phyloP scores from a whole-genome alignment of 169 alveolate species.

The Eimeria sp. region DNA sequence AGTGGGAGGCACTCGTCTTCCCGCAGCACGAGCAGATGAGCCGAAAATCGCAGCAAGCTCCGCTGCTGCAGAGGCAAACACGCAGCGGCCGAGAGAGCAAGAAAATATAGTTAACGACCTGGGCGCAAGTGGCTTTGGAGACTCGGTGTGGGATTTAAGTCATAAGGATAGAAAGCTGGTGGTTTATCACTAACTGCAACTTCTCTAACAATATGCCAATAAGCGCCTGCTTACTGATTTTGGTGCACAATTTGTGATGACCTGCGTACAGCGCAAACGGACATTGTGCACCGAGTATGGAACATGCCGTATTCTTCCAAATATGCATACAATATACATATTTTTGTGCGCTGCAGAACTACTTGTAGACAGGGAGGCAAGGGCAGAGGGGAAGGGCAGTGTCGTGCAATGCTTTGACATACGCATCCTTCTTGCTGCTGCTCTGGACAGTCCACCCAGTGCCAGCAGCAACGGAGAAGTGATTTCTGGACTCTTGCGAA shows the following conservation, averaged over 20 bases:
- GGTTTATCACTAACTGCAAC: not conserved
- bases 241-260: conserved; percentile 23
- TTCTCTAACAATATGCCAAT: not conserved
- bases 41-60: conserved; percentile 35
- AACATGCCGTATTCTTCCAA: not conserved
- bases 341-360: not conserved
- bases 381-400: not conserved
- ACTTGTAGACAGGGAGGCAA: not conserved
- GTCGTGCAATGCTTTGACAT: not conserved
- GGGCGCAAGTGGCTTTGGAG: not conserved
- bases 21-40: not conserved
- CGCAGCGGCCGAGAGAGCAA: not conserved
- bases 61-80: conserved; percentile 32
- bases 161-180: not conserved
- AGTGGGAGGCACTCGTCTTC: conserved; percentile 19
- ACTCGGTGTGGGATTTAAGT: not conserved
- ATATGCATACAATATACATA: not conserved
- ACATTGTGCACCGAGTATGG: not conserved
- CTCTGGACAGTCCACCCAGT: conserved; percentile 26
- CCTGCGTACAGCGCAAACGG: conserved; percentile 1
- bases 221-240: conserved; percentile 2
- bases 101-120: not conserved
- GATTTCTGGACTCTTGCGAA: conserved; percentile 6
- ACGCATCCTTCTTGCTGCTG: conserved; percentile 10
- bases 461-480: conserved; percentile 50